Base-by-base conservation (phyloP, 1,284 basidiomycete genomes). In the Melampsora larici-populina region DNA sequence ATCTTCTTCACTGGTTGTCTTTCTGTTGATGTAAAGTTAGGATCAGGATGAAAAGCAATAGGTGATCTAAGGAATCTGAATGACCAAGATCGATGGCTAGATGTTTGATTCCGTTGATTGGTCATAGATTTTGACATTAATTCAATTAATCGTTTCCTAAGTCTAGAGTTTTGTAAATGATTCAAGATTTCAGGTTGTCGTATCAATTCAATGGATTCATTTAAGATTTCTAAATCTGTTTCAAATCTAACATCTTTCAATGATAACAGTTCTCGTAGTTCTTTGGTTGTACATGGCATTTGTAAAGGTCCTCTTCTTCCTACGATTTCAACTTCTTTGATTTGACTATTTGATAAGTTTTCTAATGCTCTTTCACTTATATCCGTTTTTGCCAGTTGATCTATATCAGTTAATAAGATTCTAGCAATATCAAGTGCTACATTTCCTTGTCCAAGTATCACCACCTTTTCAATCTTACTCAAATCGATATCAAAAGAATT, bases 391-490 rank as follows among this genome's bases (percentile, higher is more conserved):
- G 85, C 85, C 60, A 99, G 87, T 6, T 86, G 84, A n/a, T 86
- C 88, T 1, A 88, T 85, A 1, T 88, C 88, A 66, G 86, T 85
- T 69, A 99, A 89, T 0, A 99, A 87, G 83, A 98, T 93, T 4
- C 97, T 88, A 0, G 94, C 94, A 21, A 97, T 88, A 81, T 99
- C 97, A 29, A 99, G 86, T 4, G 95, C 92, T 68, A 99, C 97
- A 82, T 99, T 99, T 18, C 97, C 96, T 79, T 96, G 93, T 0
- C 97, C 96, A 65, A 99, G 91, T 66, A 99, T 86, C 0, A 92
- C 89, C 62, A 97, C 90, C 80, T 94, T 90, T 6, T 86, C 83
- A 0, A 89, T 84, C 43, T 86, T 86, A 46, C 89, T 86, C 0
- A 97, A 87, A 6, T 89, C 83, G 0, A 88, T 86, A 43, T 43